A percentile compares a stretch with the other conserved stretches of the same genome.
phyloP scores from a whole-genome alignment of 1,139 yeast species.

The Pichia inconspicua region DNA sequence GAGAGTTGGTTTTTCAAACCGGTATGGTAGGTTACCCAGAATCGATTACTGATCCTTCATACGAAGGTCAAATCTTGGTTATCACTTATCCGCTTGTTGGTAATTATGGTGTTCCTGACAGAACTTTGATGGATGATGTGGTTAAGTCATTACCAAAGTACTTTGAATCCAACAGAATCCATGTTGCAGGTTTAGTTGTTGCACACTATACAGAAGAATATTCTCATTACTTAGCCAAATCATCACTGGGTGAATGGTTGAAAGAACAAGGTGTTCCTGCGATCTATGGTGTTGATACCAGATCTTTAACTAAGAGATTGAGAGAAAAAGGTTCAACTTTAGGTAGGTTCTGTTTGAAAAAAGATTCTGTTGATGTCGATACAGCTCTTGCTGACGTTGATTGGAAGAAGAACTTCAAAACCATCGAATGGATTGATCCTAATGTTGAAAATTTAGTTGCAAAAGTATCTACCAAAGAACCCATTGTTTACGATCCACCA shows the following conservation, averaged over 20 bases:
- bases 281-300: slow-evolving; percentile 94
- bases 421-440: slow-evolving; percentile 92
- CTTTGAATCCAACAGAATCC: slow-evolving; percentile 87
- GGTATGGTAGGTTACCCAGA: slow-evolving; percentile 99
- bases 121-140: slow-evolving; percentile 64
- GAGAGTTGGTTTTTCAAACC: slow-evolving; percentile 98
- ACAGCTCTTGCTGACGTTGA: slow-evolving; percentile 26
- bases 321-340: slow-evolving; percentile 90
- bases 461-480: slow-evolving; percentile 72
- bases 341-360: slow-evolving; percentile 67
- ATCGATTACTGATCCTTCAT: slow-evolving; percentile 96
- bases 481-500: slow-evolving; percentile 65
- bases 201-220: slow-evolving; percentile 96
- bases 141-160: slow-evolving; percentile 77
- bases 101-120: slow-evolving; percentile 98
- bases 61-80: slow-evolving; percentile 95
- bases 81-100: slow-evolving; percentile 96
- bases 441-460: slow-evolving; percentile 88
- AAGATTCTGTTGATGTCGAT: slow-evolving; percentile 34
- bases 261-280: slow-evolving; percentile 91
- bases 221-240: slow-evolving; percentile 87
- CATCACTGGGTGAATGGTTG: slow-evolving; percentile 92
- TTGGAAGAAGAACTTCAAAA: slow-evolving; percentile 61
- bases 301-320: slow-evolving; percentile 86
- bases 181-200: slow-evolving; percentile 94